phyloP scores from a whole-genome alignment of 106 monocot species.

The Dendrobium huoshanense region DNA sequence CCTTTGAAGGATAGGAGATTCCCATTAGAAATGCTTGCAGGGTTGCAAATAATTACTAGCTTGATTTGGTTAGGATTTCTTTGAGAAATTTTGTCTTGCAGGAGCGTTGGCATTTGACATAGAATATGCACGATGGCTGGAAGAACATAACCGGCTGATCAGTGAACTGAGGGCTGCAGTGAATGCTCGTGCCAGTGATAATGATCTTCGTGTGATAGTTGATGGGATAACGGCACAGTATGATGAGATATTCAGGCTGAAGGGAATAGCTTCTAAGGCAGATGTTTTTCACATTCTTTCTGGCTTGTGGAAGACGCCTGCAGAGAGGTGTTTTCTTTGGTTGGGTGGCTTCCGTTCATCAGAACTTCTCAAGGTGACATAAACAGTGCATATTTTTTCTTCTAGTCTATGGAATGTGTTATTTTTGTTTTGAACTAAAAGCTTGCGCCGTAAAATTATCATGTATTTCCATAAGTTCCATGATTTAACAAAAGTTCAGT shows the following conservation, averaged over 20 bases:
- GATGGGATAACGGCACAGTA: slow-evolving; percentile 77
- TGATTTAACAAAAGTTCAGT: too few relatives aligned
- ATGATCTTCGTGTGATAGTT: slow-evolving; percentile 64
- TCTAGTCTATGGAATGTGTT: too few relatives aligned
- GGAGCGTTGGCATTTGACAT: slow-evolving; percentile 80
- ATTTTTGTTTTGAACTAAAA: too few relatives aligned
- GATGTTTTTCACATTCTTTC: slow-evolving; percentile 95
- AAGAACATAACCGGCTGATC: slow-evolving; percentile 76
- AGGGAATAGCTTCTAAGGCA: slow-evolving; percentile 72
- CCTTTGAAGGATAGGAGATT: not conserved
- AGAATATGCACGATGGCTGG: slow-evolving; percentile 87
- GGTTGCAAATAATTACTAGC: too few relatives aligned
- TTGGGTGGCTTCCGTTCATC: slow-evolving; percentile 91
- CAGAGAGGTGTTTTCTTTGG: slow-evolving; percentile 93
- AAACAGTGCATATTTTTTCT: too few relatives aligned
- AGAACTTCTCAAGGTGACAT: slow-evolving; percentile 77
- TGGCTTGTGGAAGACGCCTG: slow-evolving; percentile 98
- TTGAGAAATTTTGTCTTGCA: slow-evolving; percentile 3
- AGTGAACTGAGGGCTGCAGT: slow-evolving; percentile 81
- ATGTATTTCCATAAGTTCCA: too few relatives aligned
- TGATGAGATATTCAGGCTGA: slow-evolving; percentile 78
- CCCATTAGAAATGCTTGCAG: not conserved
- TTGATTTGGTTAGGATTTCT: not conserved
- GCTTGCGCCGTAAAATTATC: too few relatives aligned
- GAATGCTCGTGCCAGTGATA: slow-evolving; percentile 85